Conservation (phyloP, 2,329 filamentous ascomycete species). For the Graphilbum ipis-grandicollis region DNA sequence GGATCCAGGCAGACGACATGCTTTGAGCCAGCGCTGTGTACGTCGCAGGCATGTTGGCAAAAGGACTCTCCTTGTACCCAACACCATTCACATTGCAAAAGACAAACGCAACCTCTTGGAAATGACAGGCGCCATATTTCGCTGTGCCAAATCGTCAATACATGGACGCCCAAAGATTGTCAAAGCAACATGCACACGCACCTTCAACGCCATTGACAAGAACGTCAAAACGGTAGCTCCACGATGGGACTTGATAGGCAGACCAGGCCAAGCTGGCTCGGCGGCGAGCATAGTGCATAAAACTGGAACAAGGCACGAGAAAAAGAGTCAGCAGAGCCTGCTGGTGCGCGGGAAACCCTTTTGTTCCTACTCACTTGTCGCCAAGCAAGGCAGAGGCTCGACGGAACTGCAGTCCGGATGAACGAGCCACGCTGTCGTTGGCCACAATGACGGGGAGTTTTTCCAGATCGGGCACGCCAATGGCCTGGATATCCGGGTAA, state of each 20-base stretch:
- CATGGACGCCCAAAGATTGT: no score
- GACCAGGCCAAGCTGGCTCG: constrained; percentile 9
- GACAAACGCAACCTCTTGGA: constrained; percentile 34
- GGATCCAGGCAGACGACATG: constrained; percentile 34
- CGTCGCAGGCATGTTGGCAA: constrained; percentile 21
- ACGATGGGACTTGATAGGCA: constrained; percentile 9
- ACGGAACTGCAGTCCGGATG: constrained; percentile 3
- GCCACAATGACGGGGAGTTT: constrained; percentile 21
- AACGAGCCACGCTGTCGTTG: constrained; percentile 12
- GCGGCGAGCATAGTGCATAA: constrained; percentile 8
- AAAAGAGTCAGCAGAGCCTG: no score
- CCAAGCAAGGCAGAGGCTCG: constrained; percentile 3
- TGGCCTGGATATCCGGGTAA: constrained; percentile 31
- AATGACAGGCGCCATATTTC: constrained; percentile 14
- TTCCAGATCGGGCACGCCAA: constrained; percentile 25
- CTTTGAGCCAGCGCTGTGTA: constrained; percentile 24
- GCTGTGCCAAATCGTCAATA: neutral
- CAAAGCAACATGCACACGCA: neutral
- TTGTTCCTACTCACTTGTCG: constrained; percentile 2
- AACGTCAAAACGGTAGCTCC: constrained; percentile 27
- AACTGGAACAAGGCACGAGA: no score
- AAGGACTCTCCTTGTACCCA: constrained; percentile 23
- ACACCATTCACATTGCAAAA: constrained; percentile 31
- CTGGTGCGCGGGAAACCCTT: no score
- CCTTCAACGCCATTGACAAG: constrained; percentile 13